Conservation (phyloP, 2,329 filamentous ascomycete species). For the Emmonsia crescens region DNA sequence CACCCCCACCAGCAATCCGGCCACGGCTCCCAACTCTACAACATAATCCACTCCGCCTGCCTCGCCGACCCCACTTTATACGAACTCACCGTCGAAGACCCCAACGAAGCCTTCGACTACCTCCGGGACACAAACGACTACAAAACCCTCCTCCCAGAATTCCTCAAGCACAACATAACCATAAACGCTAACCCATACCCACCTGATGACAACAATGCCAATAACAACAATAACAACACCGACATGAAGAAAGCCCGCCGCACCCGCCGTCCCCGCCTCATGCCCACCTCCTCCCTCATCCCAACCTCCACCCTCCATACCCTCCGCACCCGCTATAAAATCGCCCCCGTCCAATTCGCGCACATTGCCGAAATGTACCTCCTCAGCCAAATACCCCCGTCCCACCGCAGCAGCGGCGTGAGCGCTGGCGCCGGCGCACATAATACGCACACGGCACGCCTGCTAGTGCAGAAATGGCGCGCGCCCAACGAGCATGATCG, state of each 20-base stretch:
- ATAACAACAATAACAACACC: background rate
- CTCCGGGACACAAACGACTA: constrained; percentile 54
- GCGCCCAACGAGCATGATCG: constrained; percentile 45
- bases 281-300: constrained; percentile 45
- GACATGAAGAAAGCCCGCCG: constrained; percentile 12
- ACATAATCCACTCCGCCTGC: constrained; percentile 61
- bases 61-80: constrained; percentile 56
- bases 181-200: constrained; percentile 37
- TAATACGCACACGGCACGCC: constrained; percentile 41
- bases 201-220: constrained; percentile 16
- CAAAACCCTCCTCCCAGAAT: constrained; percentile 42
- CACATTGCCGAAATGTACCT: constrained; percentile 54
- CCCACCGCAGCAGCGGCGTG: constrained; percentile 34
- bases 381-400: constrained; percentile 43
- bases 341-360: constrained; percentile 51
- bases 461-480: constrained; percentile 37
- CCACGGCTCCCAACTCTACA: constrained; percentile 71
- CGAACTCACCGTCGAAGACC: constrained; percentile 89
- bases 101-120: constrained; percentile 59
- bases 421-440: background rate
- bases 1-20: constrained; percentile 76
- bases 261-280: constrained; percentile 27
- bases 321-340: constrained; percentile 45
- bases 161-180: constrained; percentile 37
- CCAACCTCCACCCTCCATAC: constrained; percentile 39